Conservation (phyloP, 2,329 filamentous ascomycete genomes). For the Paraphoma chrysanthemicola region DNA sequence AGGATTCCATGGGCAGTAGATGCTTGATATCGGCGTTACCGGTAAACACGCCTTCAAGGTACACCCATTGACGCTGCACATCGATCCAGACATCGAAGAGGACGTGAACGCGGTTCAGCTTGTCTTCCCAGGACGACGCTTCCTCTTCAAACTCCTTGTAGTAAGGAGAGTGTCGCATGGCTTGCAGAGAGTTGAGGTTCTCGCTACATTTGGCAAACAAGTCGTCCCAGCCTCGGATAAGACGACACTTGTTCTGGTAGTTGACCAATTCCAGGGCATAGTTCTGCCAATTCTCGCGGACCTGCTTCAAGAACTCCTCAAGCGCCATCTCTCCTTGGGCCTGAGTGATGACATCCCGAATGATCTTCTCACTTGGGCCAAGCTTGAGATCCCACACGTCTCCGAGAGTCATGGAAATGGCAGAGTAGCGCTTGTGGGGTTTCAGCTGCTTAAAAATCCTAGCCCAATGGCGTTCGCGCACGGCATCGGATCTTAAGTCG, state of each 20-base stretch:
- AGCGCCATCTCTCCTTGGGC: constrained; percentile 98
- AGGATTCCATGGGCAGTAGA: constrained; percentile 92
- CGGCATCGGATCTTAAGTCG: constrained; percentile 94
- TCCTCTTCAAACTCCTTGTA: constrained; percentile 99
- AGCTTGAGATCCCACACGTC: constrained; percentile 98
- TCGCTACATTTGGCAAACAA: constrained; percentile 98
- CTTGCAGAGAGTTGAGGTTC: constrained; percentile 94
- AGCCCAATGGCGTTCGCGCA: constrained; percentile 94
- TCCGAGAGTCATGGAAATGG: constrained; percentile 93
- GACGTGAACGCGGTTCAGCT: constrained; percentile 94
- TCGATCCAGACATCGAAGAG: constrained; percentile 99
- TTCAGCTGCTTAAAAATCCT: constrained; percentile 97
- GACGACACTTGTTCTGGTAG: constrained; percentile 96
- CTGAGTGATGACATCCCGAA: constrained; percentile 92
- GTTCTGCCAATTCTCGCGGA: constrained; percentile 95
- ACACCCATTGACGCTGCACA: constrained; percentile 99
- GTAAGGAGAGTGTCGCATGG: constrained; percentile 98
- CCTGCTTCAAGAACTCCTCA: constrained; percentile 95
- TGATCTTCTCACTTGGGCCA: constrained; percentile 82
- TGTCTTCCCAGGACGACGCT: constrained; percentile 95
- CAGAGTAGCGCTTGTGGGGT: constrained; percentile 91
- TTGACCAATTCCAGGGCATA: constrained; percentile 93
- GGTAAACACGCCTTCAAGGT: constrained; percentile 97
- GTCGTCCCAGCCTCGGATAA: constrained; percentile 98
- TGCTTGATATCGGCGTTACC: constrained; percentile 99